These are phyloP conservation scores for Ceratobasidium sp. DNA, from an alignment of 1,284 basidiomycete genomes.

Conservation along the genomic window DNA sequence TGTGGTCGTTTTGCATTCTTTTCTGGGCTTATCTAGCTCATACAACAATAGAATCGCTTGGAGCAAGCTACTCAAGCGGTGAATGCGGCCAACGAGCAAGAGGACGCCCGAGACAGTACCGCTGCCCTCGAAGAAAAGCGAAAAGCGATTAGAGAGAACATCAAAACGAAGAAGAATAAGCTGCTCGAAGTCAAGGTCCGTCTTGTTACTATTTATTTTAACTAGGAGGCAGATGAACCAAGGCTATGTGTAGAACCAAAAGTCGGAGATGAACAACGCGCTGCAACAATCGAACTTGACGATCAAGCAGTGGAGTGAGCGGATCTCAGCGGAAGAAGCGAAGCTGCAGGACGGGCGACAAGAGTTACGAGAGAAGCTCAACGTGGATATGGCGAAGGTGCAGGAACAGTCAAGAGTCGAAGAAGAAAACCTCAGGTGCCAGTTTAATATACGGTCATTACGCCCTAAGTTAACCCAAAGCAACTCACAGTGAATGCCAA, in stretches of 20 bases:
- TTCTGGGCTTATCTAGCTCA: constrained; percentile 12
- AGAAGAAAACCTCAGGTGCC: constrained; percentile 1
- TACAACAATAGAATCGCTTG: constrained; percentile 59
- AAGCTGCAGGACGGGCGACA: constrained; percentile 30
- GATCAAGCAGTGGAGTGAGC: constrained; percentile 11
- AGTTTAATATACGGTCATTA: not conserved
- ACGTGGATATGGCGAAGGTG: constrained; percentile 17
- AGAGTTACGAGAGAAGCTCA: constrained; percentile 15
- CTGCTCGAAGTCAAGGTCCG: constrained; percentile 67
- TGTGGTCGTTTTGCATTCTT: constrained; percentile 6
- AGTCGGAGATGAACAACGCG: constrained; percentile 52
- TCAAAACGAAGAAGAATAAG: constrained; percentile 64
- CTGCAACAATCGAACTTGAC: constrained; percentile 29
- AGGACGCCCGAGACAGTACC: constrained; percentile 54
- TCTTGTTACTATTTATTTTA: constrained; percentile 16
- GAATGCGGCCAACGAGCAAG: not conserved
- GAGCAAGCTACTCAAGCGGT: not conserved
- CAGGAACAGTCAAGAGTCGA: constrained; percentile 3
- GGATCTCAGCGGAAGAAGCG: constrained; percentile 26
- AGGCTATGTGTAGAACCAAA: constrained; percentile 29
- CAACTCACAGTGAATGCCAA: constrained; percentile 3
- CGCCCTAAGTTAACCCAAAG: not conserved
- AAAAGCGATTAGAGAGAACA: constrained; percentile 44
- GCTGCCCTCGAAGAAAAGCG: constrained; percentile 64
- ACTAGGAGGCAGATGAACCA: not conserved